Evolutionary conservation across 805 yeast species (phyloP), one percentile per base, ranked within the genome.

Genomic region (Huiozyma sinensis): DNA sequence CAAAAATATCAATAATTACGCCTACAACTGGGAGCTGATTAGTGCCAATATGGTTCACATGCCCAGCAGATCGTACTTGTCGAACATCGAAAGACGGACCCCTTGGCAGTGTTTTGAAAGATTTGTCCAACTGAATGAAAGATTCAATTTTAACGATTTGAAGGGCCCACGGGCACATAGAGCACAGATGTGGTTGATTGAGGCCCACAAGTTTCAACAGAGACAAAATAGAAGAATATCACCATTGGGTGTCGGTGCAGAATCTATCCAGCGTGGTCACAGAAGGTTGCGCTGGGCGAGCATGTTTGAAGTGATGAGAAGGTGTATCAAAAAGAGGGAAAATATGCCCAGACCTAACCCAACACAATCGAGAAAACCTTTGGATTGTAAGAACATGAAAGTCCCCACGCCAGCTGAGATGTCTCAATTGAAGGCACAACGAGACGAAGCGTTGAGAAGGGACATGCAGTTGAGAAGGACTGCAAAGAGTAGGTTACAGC

Each of bases 21-120:
- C 85, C 7, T 88, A 86, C 67, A 92, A 92, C 58, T 92, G 98
- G 98, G 88, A 81, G 48, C 73, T 89, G 41, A 86, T 92, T 24
- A 79, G 96, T 3, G 83, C 89, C 6, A 85, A 83, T 57, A 67
- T 92, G 60, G 73, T 83, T 38, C 73, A 81, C 2, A 70, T 73
- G 41, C 75, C 87, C 2, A 75, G 86, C 0, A 71, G 77, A 50
- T 76, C 81, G 10, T 88, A 86, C 60, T 75, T 79, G 34, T 83
- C 97, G 0, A 88, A 86, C 56, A 86, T 88, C 45, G 97, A 92
- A 62, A 76, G 97, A 56, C 75, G 98, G 56, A 92, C 97, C 0
- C 95, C 98, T 0, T 92, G 98, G 98, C 97, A 90, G 61, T 90
- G 97, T 61, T 92, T 92, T 67, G 98, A 92, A 63, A 70, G 98